Conservation (phyloP, 1,284 basidiomycete species). For the Trametes pubescens region DNA sequence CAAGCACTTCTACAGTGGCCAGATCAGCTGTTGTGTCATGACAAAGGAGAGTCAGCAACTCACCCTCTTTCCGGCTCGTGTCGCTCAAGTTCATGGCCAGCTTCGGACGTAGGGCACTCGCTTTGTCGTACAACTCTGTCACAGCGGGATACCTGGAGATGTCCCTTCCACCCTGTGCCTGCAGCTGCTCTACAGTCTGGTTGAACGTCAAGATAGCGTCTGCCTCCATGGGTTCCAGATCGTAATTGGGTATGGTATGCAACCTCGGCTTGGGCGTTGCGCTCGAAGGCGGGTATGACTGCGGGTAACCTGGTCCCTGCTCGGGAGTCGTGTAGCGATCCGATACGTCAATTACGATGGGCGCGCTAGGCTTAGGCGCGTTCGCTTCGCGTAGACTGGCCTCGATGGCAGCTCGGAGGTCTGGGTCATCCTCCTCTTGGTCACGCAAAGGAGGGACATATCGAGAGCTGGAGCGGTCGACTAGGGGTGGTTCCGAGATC, state of each 20-base stretch:
- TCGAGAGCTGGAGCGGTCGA: slow-evolving; percentile 52
- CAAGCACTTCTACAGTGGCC: slow-evolving; percentile 70
- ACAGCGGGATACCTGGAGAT: slow-evolving; percentile 84
- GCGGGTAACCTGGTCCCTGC: slow-evolving; percentile 38
- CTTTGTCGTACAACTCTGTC: slow-evolving; percentile 86
- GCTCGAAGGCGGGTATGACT: slow-evolving; percentile 49
- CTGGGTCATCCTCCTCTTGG: slow-evolving; percentile 92
- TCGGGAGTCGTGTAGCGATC: slow-evolving; percentile 28
- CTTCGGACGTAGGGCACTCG: slow-evolving; percentile 83
- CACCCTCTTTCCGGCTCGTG: slow-evolving; percentile 84
- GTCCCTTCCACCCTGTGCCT: slow-evolving; percentile 80
- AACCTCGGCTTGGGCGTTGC: slow-evolving; percentile 52
- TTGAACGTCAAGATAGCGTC: slow-evolving; percentile 90
- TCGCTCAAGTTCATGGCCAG: slow-evolving; percentile 88
- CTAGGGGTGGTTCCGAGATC: slow-evolving; percentile 77
- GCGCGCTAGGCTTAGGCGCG: slow-evolving; percentile 82
- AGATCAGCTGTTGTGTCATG: not conserved
- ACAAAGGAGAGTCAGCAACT: slow-evolving; percentile 12
- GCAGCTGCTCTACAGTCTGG: slow-evolving; percentile 87
- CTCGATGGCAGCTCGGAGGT: slow-evolving; percentile 94
- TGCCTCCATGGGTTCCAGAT: slow-evolving; percentile 80
- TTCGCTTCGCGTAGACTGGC: slow-evolving; percentile 90
- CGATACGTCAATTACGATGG: slow-evolving; percentile 64
- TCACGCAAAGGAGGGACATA: slow-evolving; percentile 45
- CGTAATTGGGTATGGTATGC: slow-evolving; percentile 73